Evolutionary conservation across 78 protist species (phyloP).

Genomic region (Dictyostelium capitatum): DNA sequence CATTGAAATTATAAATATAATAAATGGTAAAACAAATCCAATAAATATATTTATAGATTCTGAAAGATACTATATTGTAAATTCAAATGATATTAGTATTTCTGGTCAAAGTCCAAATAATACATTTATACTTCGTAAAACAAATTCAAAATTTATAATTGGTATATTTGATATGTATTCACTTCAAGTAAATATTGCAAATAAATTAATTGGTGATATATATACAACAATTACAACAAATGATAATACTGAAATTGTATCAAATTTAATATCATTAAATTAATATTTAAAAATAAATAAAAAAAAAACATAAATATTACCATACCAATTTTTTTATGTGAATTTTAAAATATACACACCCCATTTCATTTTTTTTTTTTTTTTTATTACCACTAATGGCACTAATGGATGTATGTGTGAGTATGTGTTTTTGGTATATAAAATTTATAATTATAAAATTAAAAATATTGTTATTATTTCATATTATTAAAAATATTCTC

Average conservation of each 20-base stretch:
- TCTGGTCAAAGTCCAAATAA: neutral
- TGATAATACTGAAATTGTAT: neutral
- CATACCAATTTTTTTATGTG: no score
- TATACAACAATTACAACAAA: neutral
- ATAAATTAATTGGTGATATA: neutral
- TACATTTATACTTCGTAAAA: neutral
- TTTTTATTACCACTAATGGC: no score
- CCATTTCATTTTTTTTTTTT: no score
- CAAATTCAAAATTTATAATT: neutral
- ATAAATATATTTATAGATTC: neutral
- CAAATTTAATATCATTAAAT: constrained; percentile 12
- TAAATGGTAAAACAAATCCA: neutral
- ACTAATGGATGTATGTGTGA: no score
- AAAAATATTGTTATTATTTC: no score
- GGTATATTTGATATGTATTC: neutral
- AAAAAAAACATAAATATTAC: no score
- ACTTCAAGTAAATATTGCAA: neutral
- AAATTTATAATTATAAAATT: no score
- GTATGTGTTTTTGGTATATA: no score
- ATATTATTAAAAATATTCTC: no score
- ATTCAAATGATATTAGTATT: neutral
- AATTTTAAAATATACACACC: no score
- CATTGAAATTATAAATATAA: neutral
- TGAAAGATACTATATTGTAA: neutral
- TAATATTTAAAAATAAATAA: no score